These are phyloP conservation scores for Capsella bursapastoris DNA, from an alignment of 345 rosid species.

Conservation along the genomic window DNA sequence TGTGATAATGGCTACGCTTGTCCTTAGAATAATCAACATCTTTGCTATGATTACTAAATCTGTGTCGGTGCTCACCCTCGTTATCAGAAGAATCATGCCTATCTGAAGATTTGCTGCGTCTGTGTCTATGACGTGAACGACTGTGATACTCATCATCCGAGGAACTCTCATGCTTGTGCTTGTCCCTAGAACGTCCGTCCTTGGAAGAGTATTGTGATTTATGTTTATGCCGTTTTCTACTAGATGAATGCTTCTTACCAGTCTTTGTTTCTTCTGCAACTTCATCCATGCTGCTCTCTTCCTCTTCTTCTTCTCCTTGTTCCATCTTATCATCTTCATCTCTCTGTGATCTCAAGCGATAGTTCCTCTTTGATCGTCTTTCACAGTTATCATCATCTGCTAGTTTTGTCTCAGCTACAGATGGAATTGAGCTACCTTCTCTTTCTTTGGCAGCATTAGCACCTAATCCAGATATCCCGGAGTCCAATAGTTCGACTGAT, in stretches of 20 bases:
- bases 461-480: slow-evolving; percentile 55
- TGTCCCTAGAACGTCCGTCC: slow-evolving; percentile 48
- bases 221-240: slow-evolving; percentile 57
- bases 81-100: slow-evolving; percentile 39
- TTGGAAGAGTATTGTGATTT: slow-evolving; percentile 52
- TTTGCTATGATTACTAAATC: slow-evolving; percentile 31
- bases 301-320: slow-evolving; percentile 45
- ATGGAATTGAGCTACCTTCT: slow-evolving; percentile 56
- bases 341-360: slow-evolving; percentile 61
- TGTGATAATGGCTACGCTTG: slow-evolving; percentile 41
- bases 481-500: slow-evolving; percentile 63
- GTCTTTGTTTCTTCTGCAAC: slow-evolving; percentile 49
- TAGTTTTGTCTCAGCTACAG: slow-evolving; percentile 49
- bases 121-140: slow-evolving; percentile 39
- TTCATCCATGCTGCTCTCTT: slow-evolving; percentile 50
- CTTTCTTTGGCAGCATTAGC: slow-evolving; percentile 52
- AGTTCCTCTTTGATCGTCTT: slow-evolving; percentile 71
- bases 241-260: slow-evolving; percentile 49
- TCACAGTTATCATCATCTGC: slow-evolving; percentile 59
- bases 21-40: slow-evolving; percentile 46
- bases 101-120: slow-evolving; percentile 36
- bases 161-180: slow-evolving; percentile 47
- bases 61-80: slow-evolving; percentile 36
- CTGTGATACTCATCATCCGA: slow-evolving; percentile 48
- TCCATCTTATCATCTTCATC: slow-evolving; percentile 50